phyloP scores from a whole-genome alignment of 1,139 yeast genomes.

The Saccharomycopsis hybrid region DNA sequence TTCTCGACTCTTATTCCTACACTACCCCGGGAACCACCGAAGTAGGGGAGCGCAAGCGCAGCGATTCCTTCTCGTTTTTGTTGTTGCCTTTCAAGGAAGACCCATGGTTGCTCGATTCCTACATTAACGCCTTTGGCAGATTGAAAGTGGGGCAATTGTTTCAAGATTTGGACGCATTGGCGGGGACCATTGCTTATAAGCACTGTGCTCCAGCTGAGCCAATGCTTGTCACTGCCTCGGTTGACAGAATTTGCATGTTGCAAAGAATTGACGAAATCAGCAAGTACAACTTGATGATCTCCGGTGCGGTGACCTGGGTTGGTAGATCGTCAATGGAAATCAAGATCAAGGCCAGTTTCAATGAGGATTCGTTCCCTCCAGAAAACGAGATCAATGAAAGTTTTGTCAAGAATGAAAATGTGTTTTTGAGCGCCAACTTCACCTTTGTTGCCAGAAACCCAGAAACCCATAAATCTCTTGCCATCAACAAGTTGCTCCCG shows the following conservation, averaged over 20 bases:
- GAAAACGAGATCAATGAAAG: slow-evolving; percentile 36
- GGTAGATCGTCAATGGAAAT: slow-evolving; percentile 95
- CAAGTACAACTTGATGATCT: slow-evolving; percentile 69
- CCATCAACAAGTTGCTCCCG: slow-evolving; percentile 76
- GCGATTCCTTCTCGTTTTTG: slow-evolving; percentile 70
- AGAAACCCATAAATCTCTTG: slow-evolving; percentile 76
- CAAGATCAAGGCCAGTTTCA: slow-evolving; percentile 79
- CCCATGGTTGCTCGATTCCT: slow-evolving; percentile 75
- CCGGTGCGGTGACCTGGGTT: slow-evolving; percentile 90
- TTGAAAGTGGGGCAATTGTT: slow-evolving; percentile 86
- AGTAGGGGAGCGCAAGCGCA: slow-evolving; percentile 65
- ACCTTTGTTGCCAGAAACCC: slow-evolving; percentile 96
- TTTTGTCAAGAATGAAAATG: slow-evolving; percentile 41
- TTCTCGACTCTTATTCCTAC: slow-evolving; percentile 62
- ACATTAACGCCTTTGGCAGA: slow-evolving; percentile 83
- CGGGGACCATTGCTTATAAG: slow-evolving; percentile 80
- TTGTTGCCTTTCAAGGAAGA: slow-evolving; percentile 81
- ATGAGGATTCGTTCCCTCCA: slow-evolving; percentile 43
- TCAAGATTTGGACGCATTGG: slow-evolving; percentile 85
- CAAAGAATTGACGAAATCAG: slow-evolving; percentile 76
- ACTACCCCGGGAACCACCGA: slow-evolving; percentile 68
- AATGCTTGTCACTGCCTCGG: slow-evolving; percentile 89
- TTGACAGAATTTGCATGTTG: slow-evolving; percentile 84
- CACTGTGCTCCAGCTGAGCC: slow-evolving; percentile 91
- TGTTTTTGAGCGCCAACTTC: slow-evolving; percentile 79